Evolutionary conservation across 2,329 filamentous ascomycete genomes (phyloP), one percentile per base, ranked within the genome.

Genomic region (Claviceps pazoutovae): DNA sequence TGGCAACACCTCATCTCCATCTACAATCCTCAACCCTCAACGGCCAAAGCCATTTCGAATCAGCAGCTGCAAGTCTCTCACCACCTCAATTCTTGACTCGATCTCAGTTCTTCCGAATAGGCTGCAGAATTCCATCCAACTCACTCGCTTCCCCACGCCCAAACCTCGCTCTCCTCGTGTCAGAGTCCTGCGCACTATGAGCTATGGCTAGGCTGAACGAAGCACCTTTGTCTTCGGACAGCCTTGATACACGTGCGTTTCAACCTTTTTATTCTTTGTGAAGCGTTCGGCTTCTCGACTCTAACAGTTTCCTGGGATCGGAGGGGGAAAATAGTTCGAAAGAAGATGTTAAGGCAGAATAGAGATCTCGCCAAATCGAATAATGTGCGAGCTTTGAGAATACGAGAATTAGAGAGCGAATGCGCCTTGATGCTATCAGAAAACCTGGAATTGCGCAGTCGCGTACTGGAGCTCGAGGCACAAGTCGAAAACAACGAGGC

Each of bases 151-250:
- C 21, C 13, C 13, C 42, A 16, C 21, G 41, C 34, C 16, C 30
- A 34, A 43, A 23, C 26, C 42, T 50, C 21, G 42, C 26, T 38
- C 19, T 8, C 49, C 36, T 39, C 46, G 42, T 26, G 47, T 46
- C 23, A 17, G 44, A 47, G 36, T 14, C 69, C 43, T 51, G 47
- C 52, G 51, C 61, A 65, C 58, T 61, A 65, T 66, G 73, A 72
- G 65, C 68, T 61, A 91, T 91, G 86, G 86, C 86, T 70, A 79
- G 86, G 71, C 76, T 91, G 59, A 90, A 90, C 71, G 86, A 89
- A 74, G 78, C 79, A 63, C 75, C 80, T 56, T 71, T 76, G 69
- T 77, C 83, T 62, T 75, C 74, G 64, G 85, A 88, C 69, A 82
- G 74, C 63, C 68, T 88, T 58, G 86, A 90, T 64, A 81, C 77